phyloP scores from a whole-genome alignment of 768 basidiomycete species.

The Podaxis carcinomalis region DNA sequence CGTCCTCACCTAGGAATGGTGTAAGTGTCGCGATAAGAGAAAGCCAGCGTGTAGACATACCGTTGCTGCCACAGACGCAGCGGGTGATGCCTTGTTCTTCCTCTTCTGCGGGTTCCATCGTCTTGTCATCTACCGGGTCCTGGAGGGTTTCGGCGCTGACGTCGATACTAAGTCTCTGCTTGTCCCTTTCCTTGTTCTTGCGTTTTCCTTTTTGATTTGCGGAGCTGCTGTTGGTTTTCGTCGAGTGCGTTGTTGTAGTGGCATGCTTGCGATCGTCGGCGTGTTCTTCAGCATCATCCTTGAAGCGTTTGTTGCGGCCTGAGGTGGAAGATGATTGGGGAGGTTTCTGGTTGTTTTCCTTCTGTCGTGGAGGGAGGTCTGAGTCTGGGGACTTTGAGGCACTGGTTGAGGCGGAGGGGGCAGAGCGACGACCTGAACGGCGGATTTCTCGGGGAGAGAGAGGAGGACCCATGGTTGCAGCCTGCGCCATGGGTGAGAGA shows the following conservation, averaged over 20 bases:
- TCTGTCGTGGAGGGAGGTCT: conserved; percentile 50
- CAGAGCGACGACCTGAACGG: conserved; percentile 72
- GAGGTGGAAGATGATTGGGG: conserved; percentile 32
- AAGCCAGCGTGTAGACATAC: conserved; percentile 34
- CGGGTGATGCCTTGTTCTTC: conserved; percentile 70
- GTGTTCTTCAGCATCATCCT: conserved; percentile 68
- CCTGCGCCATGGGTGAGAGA: conserved; percentile 48
- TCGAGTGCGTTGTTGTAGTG: conserved; percentile 26
- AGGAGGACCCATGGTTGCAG: conserved; percentile 71
- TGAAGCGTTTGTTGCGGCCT: conserved; percentile 54
- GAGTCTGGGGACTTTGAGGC: conserved; percentile 75
- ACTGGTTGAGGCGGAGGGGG: conserved; percentile 61
- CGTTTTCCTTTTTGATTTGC: conserved; percentile 27
- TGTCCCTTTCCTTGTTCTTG: conserved; percentile 60
- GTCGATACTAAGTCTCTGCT: conserved; percentile 21
- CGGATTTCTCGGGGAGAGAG: conserved; percentile 74
- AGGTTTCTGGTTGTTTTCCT: conserved; percentile 38
- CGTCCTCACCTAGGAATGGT: conserved; percentile 51
- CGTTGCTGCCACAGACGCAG: conserved; percentile 81
- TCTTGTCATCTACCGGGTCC: conserved; percentile 28
- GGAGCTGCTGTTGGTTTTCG: conserved; percentile 26
- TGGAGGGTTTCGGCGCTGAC: conserved; percentile 21
- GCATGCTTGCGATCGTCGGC: conserved; percentile 51
- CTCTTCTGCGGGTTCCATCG: conserved; percentile 45
- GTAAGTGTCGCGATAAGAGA: conserved; percentile 19